Percentiles rank a stretch among this genome's conserved stretches.
These are phyloP conservation scores for Marchantia polymorpha DNA, from an alignment of 225 moss, liverwort and hornwort genomes.

Conservation along the genomic window DNA sequence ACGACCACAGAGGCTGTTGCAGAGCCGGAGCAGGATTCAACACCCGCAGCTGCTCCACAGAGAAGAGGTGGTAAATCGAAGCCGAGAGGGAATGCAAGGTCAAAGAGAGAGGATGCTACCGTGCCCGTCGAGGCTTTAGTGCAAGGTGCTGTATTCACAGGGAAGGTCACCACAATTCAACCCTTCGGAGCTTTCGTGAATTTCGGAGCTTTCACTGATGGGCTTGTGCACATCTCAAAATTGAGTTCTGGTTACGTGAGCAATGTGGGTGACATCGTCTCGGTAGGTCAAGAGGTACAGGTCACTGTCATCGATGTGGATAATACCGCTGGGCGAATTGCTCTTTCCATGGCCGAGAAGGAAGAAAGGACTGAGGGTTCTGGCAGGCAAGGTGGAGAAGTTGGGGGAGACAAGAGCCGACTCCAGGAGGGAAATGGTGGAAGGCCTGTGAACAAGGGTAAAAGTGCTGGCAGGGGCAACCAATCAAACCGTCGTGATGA, in stretches of 20 bases:
- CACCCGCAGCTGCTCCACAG: background rate
- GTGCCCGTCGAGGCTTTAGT: conserved; percentile 63
- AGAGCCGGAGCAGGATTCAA: conserved; percentile 1
- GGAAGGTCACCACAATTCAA: conserved; percentile 71
- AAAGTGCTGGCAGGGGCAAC: conserved; percentile 68
- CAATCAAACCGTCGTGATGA: conserved; percentile 48
- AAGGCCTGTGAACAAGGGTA: conserved; percentile 62
- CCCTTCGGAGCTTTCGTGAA: conserved; percentile 86
- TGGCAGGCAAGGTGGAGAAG: conserved; percentile 25
- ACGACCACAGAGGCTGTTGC: background rate
- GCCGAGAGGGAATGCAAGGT: conserved; percentile 19
- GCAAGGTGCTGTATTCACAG: conserved; percentile 66
- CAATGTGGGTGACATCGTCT: conserved; percentile 67
- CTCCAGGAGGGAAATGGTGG: conserved; percentile 50
- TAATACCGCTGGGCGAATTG: conserved; percentile 60
- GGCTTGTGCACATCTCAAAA: conserved; percentile 82
- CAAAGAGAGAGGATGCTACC: conserved; percentile 27
- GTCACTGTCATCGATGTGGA: conserved; percentile 78
- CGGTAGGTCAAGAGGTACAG: conserved; percentile 68
- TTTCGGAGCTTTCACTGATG: conserved; percentile 91
- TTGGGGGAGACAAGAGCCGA: conserved; percentile 23
- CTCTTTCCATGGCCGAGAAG: conserved; percentile 67
- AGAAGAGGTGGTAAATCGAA: conserved; percentile 11
- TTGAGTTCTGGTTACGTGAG: conserved; percentile 59
- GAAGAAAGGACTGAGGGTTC: conserved; percentile 50